phyloP scores from a whole-genome alignment of 306 rosid species.

The Gynostemma pentaphyllum region DNA sequence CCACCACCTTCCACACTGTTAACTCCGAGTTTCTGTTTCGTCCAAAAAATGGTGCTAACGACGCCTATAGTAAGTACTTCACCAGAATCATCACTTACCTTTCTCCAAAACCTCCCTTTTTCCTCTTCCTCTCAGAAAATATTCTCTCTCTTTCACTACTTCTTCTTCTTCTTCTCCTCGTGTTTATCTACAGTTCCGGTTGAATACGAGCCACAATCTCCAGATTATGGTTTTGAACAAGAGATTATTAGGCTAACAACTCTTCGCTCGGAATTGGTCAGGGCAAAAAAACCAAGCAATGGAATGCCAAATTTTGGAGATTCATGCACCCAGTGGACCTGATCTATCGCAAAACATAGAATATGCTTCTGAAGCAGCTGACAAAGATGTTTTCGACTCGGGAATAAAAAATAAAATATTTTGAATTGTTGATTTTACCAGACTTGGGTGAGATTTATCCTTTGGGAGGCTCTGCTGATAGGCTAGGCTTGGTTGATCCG shows the following conservation, averaged over 20 bases:
- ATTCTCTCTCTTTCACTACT: neutral
- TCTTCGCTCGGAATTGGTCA: slow-evolving; percentile 43
- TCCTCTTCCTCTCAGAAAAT: neutral
- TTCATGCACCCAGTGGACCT: slow-evolving; percentile 63
- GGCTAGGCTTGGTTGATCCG: slow-evolving; percentile 86
- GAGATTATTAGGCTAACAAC: slow-evolving; percentile 50
- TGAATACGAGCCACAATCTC: slow-evolving; percentile 50
- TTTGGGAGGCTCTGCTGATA: slow-evolving; percentile 94
- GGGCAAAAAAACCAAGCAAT: slow-evolving; percentile 26
- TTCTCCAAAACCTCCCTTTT: slow-evolving; percentile 25
- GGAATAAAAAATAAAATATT: neutral
- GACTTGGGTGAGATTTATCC: slow-evolving; percentile 97
- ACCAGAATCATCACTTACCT: slow-evolving; percentile 22
- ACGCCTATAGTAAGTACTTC: slow-evolving; percentile 38
- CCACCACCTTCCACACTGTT: no score
- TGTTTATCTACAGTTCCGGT: slow-evolving; percentile 43
- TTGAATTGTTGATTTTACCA: slow-evolving; percentile 62
- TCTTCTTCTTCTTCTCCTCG: slow-evolving; percentile 20
- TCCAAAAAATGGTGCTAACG: slow-evolving; percentile 34
- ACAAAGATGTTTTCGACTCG: slow-evolving; percentile 3
- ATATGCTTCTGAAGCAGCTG: slow-evolving; percentile 79
- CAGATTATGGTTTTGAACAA: slow-evolving; percentile 35
- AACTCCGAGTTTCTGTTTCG: neutral
- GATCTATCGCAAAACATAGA: slow-evolving; percentile 70
- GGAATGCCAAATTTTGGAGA: slow-evolving; percentile 57